These are phyloP conservation scores for Saccharomycopsis babjevae DNA, from an alignment of 805 yeast genomes.

Conservation along the genomic window DNA sequence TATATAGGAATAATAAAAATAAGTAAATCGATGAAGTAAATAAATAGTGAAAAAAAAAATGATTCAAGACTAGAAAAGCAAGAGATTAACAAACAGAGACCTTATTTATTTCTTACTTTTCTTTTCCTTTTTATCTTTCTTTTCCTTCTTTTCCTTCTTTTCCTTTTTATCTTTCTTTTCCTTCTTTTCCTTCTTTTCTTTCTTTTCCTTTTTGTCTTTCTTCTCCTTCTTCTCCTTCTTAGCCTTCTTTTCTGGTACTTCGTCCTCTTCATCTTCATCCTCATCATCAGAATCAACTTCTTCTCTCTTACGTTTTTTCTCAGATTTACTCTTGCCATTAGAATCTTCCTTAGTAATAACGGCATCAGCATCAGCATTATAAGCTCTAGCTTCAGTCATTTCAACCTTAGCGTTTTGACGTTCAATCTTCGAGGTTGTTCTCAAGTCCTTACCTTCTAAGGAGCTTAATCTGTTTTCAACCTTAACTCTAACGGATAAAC, in stretches of 20 bases:
- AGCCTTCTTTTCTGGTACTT: constrained; percentile 25
- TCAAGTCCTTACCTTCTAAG: constrained; percentile 91
- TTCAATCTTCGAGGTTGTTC: constrained; percentile 76
- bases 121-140: constrained; percentile 10
- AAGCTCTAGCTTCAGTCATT: constrained; percentile 72
- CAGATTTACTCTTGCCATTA: constrained; percentile 27
- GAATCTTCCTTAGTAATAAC: constrained; percentile 34
- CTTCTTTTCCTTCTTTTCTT: constrained; percentile 12
- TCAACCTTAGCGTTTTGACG: constrained; percentile 83
- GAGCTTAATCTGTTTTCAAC: constrained; percentile 91
- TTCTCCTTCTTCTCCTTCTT: constrained; percentile 25
- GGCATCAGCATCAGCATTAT: constrained; percentile 93
- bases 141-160: constrained; percentile 14
- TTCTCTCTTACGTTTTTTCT: constrained; percentile 24
- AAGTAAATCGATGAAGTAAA: background rate
- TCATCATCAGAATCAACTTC: constrained; percentile 28
- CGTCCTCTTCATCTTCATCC: constrained; percentile 23
- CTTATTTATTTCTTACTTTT: constrained; percentile 6
- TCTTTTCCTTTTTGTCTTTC: constrained; percentile 7
- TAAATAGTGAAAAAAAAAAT: background rate
- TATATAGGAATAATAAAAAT: background rate
- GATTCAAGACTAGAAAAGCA: background rate
- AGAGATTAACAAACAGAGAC: background rate
- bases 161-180: constrained; percentile 10
- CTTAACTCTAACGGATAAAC: constrained; percentile 82